Base-by-base conservation (phyloP, 306 rosid genomes). In the Datisca glomerata region DNA sequence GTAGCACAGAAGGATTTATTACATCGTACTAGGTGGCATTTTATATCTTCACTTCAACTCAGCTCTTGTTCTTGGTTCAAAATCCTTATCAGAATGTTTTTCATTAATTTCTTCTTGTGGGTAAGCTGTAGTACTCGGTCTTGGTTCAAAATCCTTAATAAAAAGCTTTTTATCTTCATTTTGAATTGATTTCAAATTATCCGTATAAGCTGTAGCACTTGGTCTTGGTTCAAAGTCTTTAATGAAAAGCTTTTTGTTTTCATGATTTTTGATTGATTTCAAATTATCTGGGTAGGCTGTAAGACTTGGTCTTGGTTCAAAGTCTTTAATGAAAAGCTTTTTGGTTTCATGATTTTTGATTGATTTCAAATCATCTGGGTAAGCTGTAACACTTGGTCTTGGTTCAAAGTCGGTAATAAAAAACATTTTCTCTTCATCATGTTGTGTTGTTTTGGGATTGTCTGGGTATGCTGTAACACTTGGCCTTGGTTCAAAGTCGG, bases 261-360 rank as follows among this genome's bases (percentile, higher is more conserved):
- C n/a, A n/a, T n/a, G n/a, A n/a, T n/a, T n/a, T n/a, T n/a, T n/a
- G n/a, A n/a, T n/a, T n/a, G 3, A 3, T 9, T 53, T 44, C 6
- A 12, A 15, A 2, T 24, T 36, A 32, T 19, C 18, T 15, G 18
- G n/a, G 1, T 62, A 56, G 0, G n/a, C 8, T 0, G 53, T 1
- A 1, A 12, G 2, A 2, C 15, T 52, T 0, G 60, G 63, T 4
- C 60, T 35, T 0, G 65, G 66, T 2, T 59, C 59, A 16, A 63
- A 53, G 3, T 72, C 59, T 2, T 18, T 24, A 0, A 6, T 14
- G 1, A 44, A 44, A 1, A 37, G 22, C 15, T 48, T 45, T 35
- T n/a, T 15, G n/a, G n/a, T n/a, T n/a, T n/a, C n/a, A n/a, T n/a
- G n/a, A n/a, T n/a, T n/a, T n/a, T n/a, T n/a, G n/a, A n/a, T n/a